Percentiles rank a stretch among this genome's conserved stretches.
Conservation (phyloP, 1,139 yeast species). For the Trichomonascaceae sp. region DNA sequence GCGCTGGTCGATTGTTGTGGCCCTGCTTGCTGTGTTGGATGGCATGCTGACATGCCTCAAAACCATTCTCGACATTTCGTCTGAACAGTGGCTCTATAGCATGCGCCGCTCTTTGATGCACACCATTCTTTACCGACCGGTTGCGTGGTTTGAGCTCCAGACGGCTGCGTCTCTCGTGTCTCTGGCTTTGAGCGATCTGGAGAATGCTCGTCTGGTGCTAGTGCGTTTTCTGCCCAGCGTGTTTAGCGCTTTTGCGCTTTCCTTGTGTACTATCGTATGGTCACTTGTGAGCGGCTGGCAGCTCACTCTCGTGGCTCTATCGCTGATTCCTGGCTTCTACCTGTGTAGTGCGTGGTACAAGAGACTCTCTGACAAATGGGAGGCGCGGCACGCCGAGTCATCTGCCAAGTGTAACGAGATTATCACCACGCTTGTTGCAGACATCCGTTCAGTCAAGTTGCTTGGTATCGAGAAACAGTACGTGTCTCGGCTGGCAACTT, state of each 20-base stretch:
- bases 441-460: constrained; percentile 50
- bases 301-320: constrained; percentile 63
- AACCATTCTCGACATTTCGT: constrained; percentile 38
- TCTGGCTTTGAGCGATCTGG: constrained; percentile 61
- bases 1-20: constrained; percentile 56
- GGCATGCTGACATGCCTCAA: constrained; percentile 46
- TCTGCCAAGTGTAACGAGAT: constrained; percentile 32
- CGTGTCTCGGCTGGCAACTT: constrained; percentile 22
- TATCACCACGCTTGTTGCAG: constrained; percentile 36
- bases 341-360: constrained; percentile 42
- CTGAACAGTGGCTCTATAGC: constrained; percentile 56
- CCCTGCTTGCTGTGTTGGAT: constrained; percentile 47
- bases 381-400: constrained; percentile 38
- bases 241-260: constrained; percentile 39
- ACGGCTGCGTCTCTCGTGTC: constrained; percentile 32
- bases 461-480: constrained; percentile 43
- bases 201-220: constrained; percentile 57
- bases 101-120: constrained; percentile 40
- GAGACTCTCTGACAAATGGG: constrained; percentile 37
- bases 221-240: constrained; percentile 47
- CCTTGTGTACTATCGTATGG: constrained; percentile 59
- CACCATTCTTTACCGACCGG: constrained; percentile 38
- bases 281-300: constrained; percentile 77
- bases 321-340: constrained; percentile 54
- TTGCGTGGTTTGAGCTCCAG: constrained; percentile 41